phyloP scores from a whole-genome alignment of 352 stramenopile species.

The Phytopythium montanum region DNA sequence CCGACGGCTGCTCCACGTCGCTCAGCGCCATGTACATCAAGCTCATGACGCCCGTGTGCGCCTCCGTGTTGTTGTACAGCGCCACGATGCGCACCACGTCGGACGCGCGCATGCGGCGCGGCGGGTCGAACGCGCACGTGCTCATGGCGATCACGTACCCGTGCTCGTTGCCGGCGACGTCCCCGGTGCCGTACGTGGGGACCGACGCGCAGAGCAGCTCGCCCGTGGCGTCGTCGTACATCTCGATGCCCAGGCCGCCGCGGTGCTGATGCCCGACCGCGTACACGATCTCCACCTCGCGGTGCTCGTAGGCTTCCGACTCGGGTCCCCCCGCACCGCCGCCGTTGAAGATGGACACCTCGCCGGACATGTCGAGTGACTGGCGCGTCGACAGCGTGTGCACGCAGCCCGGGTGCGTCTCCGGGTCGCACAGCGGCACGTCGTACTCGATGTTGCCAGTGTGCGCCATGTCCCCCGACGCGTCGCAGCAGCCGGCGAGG shows the following conservation, averaged over 20 bases:
- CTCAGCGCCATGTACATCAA: conserved; percentile 73
- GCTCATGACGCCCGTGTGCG: conserved; percentile 77
- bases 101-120: conserved; percentile 59
- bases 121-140: conserved; percentile 72
- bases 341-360: conserved; percentile 14
- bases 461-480: conserved; percentile 46
- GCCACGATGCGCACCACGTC: conserved; percentile 71
- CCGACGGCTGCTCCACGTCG: conserved; percentile 29
- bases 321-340: not conserved
- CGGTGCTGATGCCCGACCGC: conserved; percentile 78
- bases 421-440: conserved; percentile 56
- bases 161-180: conserved; percentile 58
- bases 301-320: conserved; percentile 7
- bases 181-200: conserved; percentile 57
- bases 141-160: conserved; percentile 72
- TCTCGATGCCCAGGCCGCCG: conserved; percentile 59
- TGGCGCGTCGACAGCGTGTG: conserved; percentile 75
- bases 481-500: conserved; percentile 69
- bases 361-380: conserved; percentile 36
- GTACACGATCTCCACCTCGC: conserved; percentile 79
- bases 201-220: conserved; percentile 66
- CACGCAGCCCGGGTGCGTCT: conserved; percentile 66
- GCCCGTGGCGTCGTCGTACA: conserved; percentile 67
- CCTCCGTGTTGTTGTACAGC: conserved; percentile 78
- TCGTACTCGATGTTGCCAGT: conserved; percentile 83